These are phyloP conservation scores for Polyporus arcularius DNA, from an alignment of 768 basidiomycete genomes.

Conservation along the genomic window DNA sequence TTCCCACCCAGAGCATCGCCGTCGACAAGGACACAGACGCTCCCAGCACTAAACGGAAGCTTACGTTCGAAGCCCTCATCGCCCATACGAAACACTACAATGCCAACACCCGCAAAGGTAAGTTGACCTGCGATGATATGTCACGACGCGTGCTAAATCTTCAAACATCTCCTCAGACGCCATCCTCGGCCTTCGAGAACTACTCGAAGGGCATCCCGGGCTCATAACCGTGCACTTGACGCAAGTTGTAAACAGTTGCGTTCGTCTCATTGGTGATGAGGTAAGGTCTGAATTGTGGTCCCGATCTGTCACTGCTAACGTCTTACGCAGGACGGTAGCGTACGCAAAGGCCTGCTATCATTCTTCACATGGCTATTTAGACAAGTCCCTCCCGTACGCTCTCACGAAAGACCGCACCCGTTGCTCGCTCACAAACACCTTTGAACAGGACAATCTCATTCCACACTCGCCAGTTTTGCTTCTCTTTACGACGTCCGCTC, in stretches of 20 bases:
- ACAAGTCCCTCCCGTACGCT: conserved; percentile 55
- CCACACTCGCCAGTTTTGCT: conserved; percentile 79
- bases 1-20: conserved; percentile 82
- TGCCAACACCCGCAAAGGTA: conserved; percentile 73
- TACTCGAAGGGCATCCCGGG: conserved; percentile 63
- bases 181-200: conserved; percentile 67
- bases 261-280: conserved; percentile 81
- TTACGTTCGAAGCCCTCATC: conserved; percentile 76
- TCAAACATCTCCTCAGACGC: conserved; percentile 52
- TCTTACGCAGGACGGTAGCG: conserved; percentile 65
- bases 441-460: conserved; percentile 58
- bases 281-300: conserved; percentile 39
- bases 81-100: conserved; percentile 84
- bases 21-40: conserved; percentile 51
- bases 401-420: background rate
- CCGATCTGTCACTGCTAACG: conserved; percentile 5
- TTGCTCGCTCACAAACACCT: background rate
- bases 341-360: conserved; percentile 69
- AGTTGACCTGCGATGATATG: too few relatives aligned
- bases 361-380: conserved; percentile 78
- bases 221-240: conserved; percentile 55
- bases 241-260: conserved; percentile 56
- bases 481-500: conserved; percentile 86
- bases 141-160: too few relatives aligned
- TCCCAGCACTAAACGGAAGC: conserved; percentile 76